Evolutionary conservation across 306 rosid genomes (phyloP).

Genomic region (Delonix regia): DNA sequence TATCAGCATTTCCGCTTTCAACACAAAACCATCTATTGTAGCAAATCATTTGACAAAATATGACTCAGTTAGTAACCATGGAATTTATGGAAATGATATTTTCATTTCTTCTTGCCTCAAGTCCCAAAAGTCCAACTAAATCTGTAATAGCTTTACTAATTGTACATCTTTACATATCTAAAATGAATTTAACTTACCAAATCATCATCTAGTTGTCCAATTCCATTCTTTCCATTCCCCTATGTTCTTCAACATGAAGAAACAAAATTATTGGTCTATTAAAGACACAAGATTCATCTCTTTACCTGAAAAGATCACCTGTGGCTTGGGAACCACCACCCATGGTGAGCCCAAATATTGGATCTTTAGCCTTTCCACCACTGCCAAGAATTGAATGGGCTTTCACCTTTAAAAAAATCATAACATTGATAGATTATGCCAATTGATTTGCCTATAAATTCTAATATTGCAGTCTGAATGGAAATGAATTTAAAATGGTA

Average conservation of each 20-base stretch:
- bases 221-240: neutral
- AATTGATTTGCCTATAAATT: slow-evolving; percentile 11
- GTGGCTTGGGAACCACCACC: slow-evolving; percentile 71
- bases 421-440: slow-evolving; percentile 14
- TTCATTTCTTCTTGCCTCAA: slow-evolving; percentile 38
- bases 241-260: slow-evolving; percentile 21
- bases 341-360: slow-evolving; percentile 84
- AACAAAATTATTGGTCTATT: slow-evolving; percentile 11
- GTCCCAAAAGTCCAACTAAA: slow-evolving; percentile 16
- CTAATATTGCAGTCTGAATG: neutral
- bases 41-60: slow-evolving; percentile 62
- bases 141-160: neutral
- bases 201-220: neutral
- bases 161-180: neutral
- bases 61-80: slow-evolving; percentile 54
- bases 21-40: slow-evolving; percentile 93
- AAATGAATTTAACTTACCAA: neutral
- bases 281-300: neutral
- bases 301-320: slow-evolving; percentile 70
- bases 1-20: slow-evolving; percentile 76
- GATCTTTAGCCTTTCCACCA: slow-evolving; percentile 88
- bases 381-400: slow-evolving; percentile 64
- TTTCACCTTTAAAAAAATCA: slow-evolving; percentile 58
- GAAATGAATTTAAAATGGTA: slow-evolving; percentile 18
- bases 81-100: slow-evolving; percentile 49